Conservation (phyloP, 345 rosid species). For the Anastatica hierochuntica region DNA sequence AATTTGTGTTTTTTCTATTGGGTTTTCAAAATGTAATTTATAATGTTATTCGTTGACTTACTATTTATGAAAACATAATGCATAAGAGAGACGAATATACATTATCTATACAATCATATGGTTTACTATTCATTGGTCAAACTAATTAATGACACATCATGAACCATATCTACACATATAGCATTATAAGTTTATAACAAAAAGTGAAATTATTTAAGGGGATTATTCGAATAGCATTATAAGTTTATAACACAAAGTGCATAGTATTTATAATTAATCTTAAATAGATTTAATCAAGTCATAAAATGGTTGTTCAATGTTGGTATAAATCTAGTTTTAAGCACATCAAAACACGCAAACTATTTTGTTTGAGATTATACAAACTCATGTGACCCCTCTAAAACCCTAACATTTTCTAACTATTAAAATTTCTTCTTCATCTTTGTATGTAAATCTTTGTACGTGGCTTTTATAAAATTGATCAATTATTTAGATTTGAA, state of each 20-base stretch:
- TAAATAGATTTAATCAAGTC: not conserved
- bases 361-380: conserved; percentile 7
- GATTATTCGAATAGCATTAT: not conserved
- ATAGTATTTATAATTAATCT: not conserved
- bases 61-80: conserved; percentile 3
- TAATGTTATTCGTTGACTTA: conserved; percentile 1
- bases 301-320: conserved; percentile 20
- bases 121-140: conserved; percentile 18
- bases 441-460: not conserved
- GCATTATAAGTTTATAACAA: not conserved
- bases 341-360: conserved; percentile 21
- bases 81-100: not conserved
- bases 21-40: not conserved
- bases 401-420: conserved; percentile 20
- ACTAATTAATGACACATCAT: conserved; percentile 12
- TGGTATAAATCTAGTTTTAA: conserved; percentile 23
- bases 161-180: conserved; percentile 6
- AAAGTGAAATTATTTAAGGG: conserved; percentile 6
- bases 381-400: conserved; percentile 11
- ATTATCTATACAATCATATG: not conserved
- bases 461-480: conserved; percentile 10
- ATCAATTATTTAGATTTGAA: not conserved
- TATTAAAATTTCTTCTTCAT: not conserved
- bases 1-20: too few species aligned
- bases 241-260: too few species aligned